A percentile compares a stretch with the other conserved stretches of the same genome.
phyloP scores from a whole-genome alignment of 1,284 basidiomycete species.

The Neonothopanus nambi region DNA sequence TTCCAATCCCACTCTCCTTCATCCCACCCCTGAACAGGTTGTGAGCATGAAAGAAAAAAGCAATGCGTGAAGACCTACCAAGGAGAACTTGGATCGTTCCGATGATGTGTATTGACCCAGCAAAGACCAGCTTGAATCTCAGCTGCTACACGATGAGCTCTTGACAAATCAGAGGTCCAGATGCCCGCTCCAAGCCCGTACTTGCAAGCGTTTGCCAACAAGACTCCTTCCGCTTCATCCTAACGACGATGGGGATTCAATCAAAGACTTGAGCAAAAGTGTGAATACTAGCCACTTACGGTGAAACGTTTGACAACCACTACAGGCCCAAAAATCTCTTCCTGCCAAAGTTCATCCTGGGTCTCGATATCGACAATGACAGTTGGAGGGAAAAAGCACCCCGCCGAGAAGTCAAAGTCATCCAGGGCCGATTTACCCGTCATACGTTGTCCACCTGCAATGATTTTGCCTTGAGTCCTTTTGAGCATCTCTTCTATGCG shows the following conservation, averaged over 20 bases:
- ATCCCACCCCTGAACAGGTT: constrained; percentile 67
- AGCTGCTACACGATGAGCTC: constrained; percentile 69
- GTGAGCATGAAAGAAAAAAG: background rate
- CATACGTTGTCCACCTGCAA: constrained; percentile 68
- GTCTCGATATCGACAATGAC: constrained; percentile 60
- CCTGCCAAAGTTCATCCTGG: constrained; percentile 71
- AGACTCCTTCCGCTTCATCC: constrained; percentile 65
- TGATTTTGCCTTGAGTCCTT: constrained; percentile 62
- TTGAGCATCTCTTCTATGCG: constrained; percentile 65
- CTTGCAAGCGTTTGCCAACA: constrained; percentile 71
- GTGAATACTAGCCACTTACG: constrained; percentile 39
- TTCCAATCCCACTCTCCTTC: constrained; percentile 81
- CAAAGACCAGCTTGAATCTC: constrained; percentile 73
- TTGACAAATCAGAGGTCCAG: constrained; percentile 74
- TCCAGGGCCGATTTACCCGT: constrained; percentile 62
- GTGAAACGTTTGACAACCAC: constrained; percentile 67
- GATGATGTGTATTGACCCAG: constrained; percentile 86
- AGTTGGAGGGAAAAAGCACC: constrained; percentile 78
- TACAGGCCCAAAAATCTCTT: constrained; percentile 82
- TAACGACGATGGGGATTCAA: constrained; percentile 24
- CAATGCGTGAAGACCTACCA: constrained; percentile 51
- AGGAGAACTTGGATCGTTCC: constrained; percentile 84
- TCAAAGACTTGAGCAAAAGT: background rate
- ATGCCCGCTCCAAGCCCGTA: constrained; percentile 82
- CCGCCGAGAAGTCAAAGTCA: constrained; percentile 63